Evolutionary conservation across 2,329 filamentous ascomycete genomes (phyloP), one percentile per base, ranked within the genome.

Genomic region (Whalleya microplaca): DNA sequence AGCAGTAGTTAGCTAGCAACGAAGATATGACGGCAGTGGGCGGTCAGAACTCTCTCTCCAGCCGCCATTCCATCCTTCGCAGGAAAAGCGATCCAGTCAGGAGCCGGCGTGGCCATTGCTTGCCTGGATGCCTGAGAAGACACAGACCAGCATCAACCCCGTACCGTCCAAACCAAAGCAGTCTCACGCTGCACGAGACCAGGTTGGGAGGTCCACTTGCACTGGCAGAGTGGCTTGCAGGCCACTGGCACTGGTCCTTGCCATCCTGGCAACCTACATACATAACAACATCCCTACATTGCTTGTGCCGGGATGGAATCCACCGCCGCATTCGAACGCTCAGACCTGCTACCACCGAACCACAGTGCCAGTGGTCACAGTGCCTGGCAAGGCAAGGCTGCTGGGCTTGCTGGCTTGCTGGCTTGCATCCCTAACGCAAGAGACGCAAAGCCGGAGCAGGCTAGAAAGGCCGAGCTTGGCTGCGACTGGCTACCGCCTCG

Each of bases 171-270:
- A 63, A 56, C 56, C 61, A 45, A 59, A 59, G 55, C 56, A 53
- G 61, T 64, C 61, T 64, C 54, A 61, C 46, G 56, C 59, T 63
- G 58, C 62, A 64, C 62, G 60, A 64, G 62, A 64, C 62, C 58
- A 51, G 50, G 43, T 29, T 44, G 16, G 21, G 27, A 37, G 52
- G 45, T 48, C 62, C 62, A 63, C 60, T 56, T 55, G 62, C 62
- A 63, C 48, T 53, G 62, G 50, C 53, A 64, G 52, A 53, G 56
- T 58, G 53, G 53, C 47, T 55, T 59, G 53, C 58, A 63, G 53
- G 40, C 53, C 48, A 57, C 50, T 53, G 61, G 53, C 29, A 55
- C 48, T 63, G 61, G 58, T 62, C 58, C 58, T 59, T 62, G 56
- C 59, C 53, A 58, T 56, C 55, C 61, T 51, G 40, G 56, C 56